Percentiles rank a stretch among this genome's conserved stretches.
phyloP scores from a whole-genome alignment of 306 rosid species.

The Begonia masoniana region DNA sequence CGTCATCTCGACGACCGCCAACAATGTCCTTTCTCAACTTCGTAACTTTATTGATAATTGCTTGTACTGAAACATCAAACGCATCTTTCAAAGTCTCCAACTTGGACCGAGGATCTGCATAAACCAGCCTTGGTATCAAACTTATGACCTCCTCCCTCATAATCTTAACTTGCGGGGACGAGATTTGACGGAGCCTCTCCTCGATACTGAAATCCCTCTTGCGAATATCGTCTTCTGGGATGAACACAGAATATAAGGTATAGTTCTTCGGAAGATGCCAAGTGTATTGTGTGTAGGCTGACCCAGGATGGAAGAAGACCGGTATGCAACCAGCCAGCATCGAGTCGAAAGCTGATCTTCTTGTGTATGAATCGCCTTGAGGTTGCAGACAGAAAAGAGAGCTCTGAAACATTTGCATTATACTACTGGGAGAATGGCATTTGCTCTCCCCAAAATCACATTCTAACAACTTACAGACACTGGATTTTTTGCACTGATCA shows the following conservation, averaged over 20 bases:
- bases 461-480: conserved; percentile 65
- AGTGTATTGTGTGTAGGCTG: conserved; percentile 87
- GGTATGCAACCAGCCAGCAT: conserved; percentile 98
- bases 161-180: conserved; percentile 52
- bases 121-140: conserved; percentile 77
- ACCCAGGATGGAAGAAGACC: conserved; percentile 97
- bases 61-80: conserved; percentile 86
- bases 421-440: conserved; percentile 92
- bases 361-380: conserved; percentile 90
- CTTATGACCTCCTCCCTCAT: conserved; percentile 89
- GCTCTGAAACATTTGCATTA: conserved; percentile 97
- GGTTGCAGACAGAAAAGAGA: conserved; percentile 95
- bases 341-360: conserved; percentile 93
- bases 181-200: conserved; percentile 60
- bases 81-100: conserved; percentile 76
- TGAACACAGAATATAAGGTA: conserved; percentile 77
- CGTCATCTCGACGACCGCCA: conserved; percentile 39
- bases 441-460: conserved; percentile 98
- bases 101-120: conserved; percentile 91
- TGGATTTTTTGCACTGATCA: conserved; percentile 62
- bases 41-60: conserved; percentile 69
- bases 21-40: conserved; percentile 64
- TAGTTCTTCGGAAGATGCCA: conserved; percentile 97
- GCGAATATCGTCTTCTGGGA: conserved; percentile 82
- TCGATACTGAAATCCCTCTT: conserved; percentile 62